Evolutionary conservation across 768 basidiomycete species (phyloP).

Genomic region (Auriscalpium vulgare): DNA sequence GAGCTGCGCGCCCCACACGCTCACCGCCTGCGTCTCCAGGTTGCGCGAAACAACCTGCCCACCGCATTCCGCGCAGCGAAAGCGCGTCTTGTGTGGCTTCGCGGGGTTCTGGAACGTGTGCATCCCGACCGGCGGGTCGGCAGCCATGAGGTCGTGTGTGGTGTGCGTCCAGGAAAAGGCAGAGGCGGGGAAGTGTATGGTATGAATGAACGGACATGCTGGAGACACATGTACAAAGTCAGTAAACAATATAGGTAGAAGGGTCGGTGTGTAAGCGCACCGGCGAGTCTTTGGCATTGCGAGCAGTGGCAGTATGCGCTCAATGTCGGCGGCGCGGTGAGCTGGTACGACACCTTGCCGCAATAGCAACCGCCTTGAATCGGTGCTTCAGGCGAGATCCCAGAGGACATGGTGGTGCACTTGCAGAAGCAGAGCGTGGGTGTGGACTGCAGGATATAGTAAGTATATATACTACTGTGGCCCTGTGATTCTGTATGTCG

Average conservation of each 20-base stretch:
- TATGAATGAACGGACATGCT: conserved; percentile 59
- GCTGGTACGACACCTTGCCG: conserved; percentile 38
- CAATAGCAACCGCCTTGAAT: conserved; percentile 51
- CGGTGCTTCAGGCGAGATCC: conserved; percentile 1
- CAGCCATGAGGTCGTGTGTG: conserved; percentile 21
- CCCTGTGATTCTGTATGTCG: too few relatives aligned
- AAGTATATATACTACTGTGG: neutral
- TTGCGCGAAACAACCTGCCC: conserved; percentile 46
- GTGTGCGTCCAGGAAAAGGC: conserved; percentile 49
- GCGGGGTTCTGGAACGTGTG: conserved; percentile 39
- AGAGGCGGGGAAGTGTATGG: conserved; percentile 43
- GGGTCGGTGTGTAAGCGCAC: conserved; percentile 19
- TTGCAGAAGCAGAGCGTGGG: neutral
- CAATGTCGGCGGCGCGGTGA: conserved; percentile 40
- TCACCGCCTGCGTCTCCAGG: conserved; percentile 37
- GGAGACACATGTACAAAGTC: neutral
- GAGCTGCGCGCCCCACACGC: conserved; percentile 51
- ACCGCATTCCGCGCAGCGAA: conserved; percentile 58
- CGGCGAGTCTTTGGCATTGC: conserved; percentile 54
- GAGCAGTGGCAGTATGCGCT: conserved; percentile 68
- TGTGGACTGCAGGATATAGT: neutral
- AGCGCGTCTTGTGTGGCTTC: conserved; percentile 56
- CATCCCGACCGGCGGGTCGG: conserved; percentile 18
- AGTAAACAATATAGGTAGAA: neutral
- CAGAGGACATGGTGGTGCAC: neutral